These are phyloP conservation scores for Aspergillus bridgeri DNA, from an alignment of 495 filamentous ascomycete species.

Conservation along the genomic window DNA sequence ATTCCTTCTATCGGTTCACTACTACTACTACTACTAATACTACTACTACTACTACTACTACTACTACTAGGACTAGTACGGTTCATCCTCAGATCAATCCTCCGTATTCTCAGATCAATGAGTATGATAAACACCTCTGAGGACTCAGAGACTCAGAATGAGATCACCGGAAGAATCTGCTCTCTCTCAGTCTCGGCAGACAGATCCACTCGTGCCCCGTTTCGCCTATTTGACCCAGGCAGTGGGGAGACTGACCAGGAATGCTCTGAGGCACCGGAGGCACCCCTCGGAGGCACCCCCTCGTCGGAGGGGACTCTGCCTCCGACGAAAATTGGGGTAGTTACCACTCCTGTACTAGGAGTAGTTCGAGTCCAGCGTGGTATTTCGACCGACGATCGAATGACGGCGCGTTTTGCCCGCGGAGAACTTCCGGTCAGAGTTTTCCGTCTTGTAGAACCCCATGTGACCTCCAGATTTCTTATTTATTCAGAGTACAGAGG, in stretches of 20 bases:
- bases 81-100: slow-evolving; percentile 4
- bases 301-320: neutral
- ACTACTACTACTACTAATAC: no score
- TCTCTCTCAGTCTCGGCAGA: slow-evolving; percentile 18
- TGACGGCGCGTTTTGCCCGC: slow-evolving; percentile 3
- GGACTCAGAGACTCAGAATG: no score
- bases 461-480: no score
- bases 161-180: neutral
- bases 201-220: slow-evolving; percentile 21
- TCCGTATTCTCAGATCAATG: no score
- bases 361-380: no score
- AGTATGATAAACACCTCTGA: no score
- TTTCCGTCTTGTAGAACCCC: no score
- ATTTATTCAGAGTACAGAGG: no score
- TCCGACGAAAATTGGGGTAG: neutral
- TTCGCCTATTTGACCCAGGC: slow-evolving; percentile 18
- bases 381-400: slow-evolving; percentile 2
- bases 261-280: neutral
- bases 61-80: no score
- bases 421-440: slow-evolving; percentile 9
- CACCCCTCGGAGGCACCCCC: neutral
- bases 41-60: no score
- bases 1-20: no score
- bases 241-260: slow-evolving; percentile 14
- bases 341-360: no score